Evolutionary conservation across 1,139 yeast genomes (phyloP).

Genomic region (Pneumocystis oryctolagi): DNA sequence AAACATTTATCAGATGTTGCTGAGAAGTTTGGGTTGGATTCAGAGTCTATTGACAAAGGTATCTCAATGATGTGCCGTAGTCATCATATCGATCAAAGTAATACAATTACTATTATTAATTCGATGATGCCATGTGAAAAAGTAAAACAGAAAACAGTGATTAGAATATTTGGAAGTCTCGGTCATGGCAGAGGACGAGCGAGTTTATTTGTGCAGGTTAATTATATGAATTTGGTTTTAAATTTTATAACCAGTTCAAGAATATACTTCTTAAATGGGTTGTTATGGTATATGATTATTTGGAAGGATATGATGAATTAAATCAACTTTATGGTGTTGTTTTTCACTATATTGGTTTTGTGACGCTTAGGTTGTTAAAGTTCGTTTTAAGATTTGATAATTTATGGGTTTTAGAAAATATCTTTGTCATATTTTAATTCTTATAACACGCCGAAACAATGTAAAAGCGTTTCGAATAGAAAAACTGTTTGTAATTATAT

Average conservation of each 20-base stretch:
- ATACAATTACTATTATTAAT: slow-evolving; percentile 2
- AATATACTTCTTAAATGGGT: slow-evolving; percentile 11
- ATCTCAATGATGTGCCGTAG: neutral
- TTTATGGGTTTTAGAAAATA: neutral
- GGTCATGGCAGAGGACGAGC: slow-evolving; percentile 10
- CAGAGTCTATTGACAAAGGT: neutral
- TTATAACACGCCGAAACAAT: slow-evolving; percentile 22
- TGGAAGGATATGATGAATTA: slow-evolving; percentile 5
- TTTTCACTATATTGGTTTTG: slow-evolving; percentile 30
- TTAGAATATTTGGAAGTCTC: slow-evolving; percentile 9
- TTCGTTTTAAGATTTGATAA: neutral
- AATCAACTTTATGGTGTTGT: slow-evolving; percentile 23
- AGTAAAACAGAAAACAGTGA: slow-evolving; percentile 8
- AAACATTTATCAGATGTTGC: neutral
- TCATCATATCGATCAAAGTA: neutral
- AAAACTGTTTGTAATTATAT: slow-evolving; percentile 15
- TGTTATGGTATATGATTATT: slow-evolving; percentile 9
- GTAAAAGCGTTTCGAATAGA: slow-evolving; percentile 26
- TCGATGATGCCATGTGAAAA: slow-evolving; percentile 9
- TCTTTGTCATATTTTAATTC: slow-evolving; percentile 24
- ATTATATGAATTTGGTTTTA: neutral
- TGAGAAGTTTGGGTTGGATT: neutral
- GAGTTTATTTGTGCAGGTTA: slow-evolving; percentile 8
- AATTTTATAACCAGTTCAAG: neutral
- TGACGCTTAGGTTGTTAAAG: slow-evolving; percentile 29